These are phyloP conservation scores for Skeletonema marinoi DNA, from an alignment of 108 stramenopile species.

Conservation along the genomic window DNA sequence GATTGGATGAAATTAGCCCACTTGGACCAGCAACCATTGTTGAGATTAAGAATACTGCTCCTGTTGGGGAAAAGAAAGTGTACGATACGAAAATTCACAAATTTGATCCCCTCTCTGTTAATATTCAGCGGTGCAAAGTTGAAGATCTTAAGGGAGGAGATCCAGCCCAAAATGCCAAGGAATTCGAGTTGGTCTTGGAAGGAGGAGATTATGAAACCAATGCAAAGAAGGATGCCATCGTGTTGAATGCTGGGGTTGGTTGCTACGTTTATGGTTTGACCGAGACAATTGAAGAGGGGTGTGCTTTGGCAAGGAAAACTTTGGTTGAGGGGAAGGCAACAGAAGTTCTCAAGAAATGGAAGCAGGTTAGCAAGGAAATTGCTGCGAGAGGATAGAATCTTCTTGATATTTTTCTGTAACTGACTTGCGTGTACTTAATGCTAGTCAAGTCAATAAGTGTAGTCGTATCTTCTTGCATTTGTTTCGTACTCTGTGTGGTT, in stretches of 20 bases:
- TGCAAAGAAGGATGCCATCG: slow-evolving; percentile 95
- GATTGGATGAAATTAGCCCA: slow-evolving; percentile 98
- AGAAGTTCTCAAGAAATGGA: slow-evolving; percentile 77
- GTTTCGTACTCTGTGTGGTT: not conserved
- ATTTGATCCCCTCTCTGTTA: slow-evolving; percentile 89
- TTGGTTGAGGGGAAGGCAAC: slow-evolving; percentile 79
- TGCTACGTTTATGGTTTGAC: slow-evolving; percentile 95
- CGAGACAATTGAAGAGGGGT: slow-evolving; percentile 90
- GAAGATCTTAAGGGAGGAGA: slow-evolving; percentile 95
- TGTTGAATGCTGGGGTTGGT: slow-evolving; percentile 96
- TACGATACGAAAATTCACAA: slow-evolving; percentile 77
- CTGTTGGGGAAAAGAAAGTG: slow-evolving; percentile 64
- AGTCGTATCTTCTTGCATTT: no score
- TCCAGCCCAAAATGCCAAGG: slow-evolving; percentile 91
- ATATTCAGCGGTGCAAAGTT: slow-evolving; percentile 88
- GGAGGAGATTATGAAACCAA: slow-evolving; percentile 84
- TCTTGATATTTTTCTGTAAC: not conserved
- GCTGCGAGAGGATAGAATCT: slow-evolving; percentile 33
- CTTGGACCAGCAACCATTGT: slow-evolving; percentile 92
- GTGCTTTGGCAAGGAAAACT: slow-evolving; percentile 75
- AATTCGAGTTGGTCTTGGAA: slow-evolving; percentile 84
- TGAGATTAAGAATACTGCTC: slow-evolving; percentile 85
- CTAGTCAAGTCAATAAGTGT: no score
- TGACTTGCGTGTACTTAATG: not conserved
- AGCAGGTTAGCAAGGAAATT: slow-evolving; percentile 71